Conservation (phyloP, 768 basidiomycete genomes). For the Glaciozyma antarctica region DNA sequence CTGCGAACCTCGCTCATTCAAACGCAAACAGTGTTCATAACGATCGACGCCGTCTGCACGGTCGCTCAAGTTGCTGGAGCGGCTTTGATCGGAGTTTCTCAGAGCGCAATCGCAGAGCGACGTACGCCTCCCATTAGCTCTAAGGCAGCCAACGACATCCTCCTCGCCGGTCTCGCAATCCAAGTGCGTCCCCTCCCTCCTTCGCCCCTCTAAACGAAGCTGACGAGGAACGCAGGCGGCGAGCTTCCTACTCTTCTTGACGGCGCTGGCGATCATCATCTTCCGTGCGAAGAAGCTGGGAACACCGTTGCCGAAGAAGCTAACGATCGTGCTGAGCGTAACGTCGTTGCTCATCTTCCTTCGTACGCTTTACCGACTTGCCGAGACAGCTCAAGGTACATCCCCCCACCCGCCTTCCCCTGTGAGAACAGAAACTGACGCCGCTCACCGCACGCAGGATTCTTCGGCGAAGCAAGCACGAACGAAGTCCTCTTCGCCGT, state of each 20-base stretch:
- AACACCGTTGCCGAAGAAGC: constrained; percentile 19
- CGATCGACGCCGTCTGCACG: constrained; percentile 36
- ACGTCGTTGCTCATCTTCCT: constrained; percentile 37
- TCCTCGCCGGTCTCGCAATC: constrained; percentile 38
- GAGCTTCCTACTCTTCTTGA: constrained; percentile 37
- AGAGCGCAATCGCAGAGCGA: constrained; percentile 8
- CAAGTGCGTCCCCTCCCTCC: constrained; percentile 33
- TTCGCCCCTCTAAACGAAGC: too few relatives aligned
- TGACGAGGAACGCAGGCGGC: constrained; percentile 30
- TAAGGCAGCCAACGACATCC: constrained; percentile 39
- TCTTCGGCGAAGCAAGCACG: too few relatives aligned
- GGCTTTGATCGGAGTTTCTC: constrained; percentile 39
- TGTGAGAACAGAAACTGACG: too few relatives aligned
- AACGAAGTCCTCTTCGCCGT: too few relatives aligned
- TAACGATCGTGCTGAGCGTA: constrained; percentile 34
- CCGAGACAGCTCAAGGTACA: constrained; percentile 40
- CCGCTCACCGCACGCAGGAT: too few relatives aligned
- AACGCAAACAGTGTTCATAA: constrained; percentile 29
- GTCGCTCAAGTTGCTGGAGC: constrained; percentile 40
- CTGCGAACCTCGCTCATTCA: not conserved
- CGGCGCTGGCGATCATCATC: constrained; percentile 35
- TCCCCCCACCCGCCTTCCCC: too few relatives aligned
- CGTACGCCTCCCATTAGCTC: constrained; percentile 28
- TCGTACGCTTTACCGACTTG: constrained; percentile 39
- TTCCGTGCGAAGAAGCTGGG: constrained; percentile 20